Evolutionary conservation across 2,329 filamentous ascomycete genomes (phyloP), one percentile per base, ranked within the genome.

Genomic region (Cercospora sp.): DNA sequence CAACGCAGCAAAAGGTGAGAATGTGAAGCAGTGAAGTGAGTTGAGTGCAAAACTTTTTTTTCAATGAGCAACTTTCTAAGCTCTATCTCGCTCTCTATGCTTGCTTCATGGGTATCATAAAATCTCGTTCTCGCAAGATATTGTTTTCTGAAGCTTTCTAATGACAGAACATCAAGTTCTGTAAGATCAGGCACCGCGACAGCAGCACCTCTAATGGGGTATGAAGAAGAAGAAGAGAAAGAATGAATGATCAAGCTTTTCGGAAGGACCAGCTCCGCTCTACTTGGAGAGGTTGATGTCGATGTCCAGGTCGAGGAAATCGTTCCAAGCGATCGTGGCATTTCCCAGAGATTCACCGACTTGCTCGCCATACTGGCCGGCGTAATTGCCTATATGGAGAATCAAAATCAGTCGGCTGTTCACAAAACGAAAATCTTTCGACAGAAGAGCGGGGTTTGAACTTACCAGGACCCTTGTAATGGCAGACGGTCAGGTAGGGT

Each of bases 401-500:
- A 20, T 26, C 4, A 45, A 3, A 58, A 30, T 28, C 51, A 64
- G 20, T 28, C 33, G 51, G 30, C 31, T 48, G 31, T 26, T 28
- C 28, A 10, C 16, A 20, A 26, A 13, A 5, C 18, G n/a, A n/a
- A n/a, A n/a, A n/a, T n/a, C n/a, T n/a, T n/a, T n/a, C n/a, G n/a
- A n/a, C n/a, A n/a, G n/a, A n/a, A n/a, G 45, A 51, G 18, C 48
- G 23, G 18, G 48, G 18, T 53, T 16, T 8, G 6, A 53, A 65
- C 87, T 80, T 87, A 91, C 91, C 93, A 70, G 87, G 81, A 70
- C 89, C 86, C 72, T 81, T 83, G 83, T 96, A 96, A 86, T 96
- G 94, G 89, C 92, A 96, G 74, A 95, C 92, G 28, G 91, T 93
- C 83, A 87, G 91, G 81, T 87, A 88, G 10, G 87, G 81, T 51